These are phyloP conservation scores for Kodamaea kaohsiungensis DNA, from an alignment of 805 yeast species.

Conservation along the genomic window DNA sequence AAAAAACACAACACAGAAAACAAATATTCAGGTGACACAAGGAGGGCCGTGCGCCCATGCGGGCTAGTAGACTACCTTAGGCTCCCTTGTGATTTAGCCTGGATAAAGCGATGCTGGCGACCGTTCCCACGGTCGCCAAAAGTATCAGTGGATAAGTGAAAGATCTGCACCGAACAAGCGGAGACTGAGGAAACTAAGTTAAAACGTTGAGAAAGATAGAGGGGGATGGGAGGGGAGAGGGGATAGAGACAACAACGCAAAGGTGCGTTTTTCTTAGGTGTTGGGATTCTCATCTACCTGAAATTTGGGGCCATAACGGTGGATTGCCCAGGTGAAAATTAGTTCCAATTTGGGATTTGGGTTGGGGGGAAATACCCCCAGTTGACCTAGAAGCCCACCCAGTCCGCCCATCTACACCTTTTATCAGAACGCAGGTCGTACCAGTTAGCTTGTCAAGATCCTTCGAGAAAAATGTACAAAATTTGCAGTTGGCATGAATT, in stretches of 20 bases:
- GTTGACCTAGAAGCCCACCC: neutral
- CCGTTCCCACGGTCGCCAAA: no score
- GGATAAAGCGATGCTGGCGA: neutral
- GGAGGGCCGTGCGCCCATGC: neutral
- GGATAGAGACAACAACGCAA: no score
- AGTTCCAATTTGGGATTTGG: neutral
- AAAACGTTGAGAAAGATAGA: no score
- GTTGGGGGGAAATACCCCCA: neutral
- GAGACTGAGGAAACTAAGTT: neutral
- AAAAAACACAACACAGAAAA: no score
- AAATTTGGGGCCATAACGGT: neutral
- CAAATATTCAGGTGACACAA: neutral
- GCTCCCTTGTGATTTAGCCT: neutral
- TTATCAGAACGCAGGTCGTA: no score
- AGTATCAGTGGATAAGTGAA: neutral
- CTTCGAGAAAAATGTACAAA: no score
- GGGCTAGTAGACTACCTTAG: neutral
- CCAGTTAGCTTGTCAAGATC: no score
- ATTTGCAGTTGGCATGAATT: no score
- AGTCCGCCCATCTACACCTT: neutral
- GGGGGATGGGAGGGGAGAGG: no score
- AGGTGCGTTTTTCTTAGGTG: neutral
- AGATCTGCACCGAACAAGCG: neutral
- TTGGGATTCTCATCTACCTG: neutral
- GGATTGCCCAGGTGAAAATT: neutral